Conservation (phyloP, 2,329 filamentous ascomycete species). For the Cladosporium phlei region DNA sequence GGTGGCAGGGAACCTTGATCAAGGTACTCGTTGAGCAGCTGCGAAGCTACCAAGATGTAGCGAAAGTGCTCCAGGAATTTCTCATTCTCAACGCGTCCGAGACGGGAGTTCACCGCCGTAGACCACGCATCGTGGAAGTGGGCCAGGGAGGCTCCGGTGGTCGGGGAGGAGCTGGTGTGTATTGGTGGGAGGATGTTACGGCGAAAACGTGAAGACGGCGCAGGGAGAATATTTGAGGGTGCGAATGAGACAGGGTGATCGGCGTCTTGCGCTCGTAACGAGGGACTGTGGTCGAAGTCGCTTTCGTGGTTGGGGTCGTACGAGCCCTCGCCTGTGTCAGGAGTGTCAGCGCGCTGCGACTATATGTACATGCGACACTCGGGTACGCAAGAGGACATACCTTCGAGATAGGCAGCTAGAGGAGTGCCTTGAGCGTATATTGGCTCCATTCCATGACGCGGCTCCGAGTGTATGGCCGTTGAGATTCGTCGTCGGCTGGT, state of each 20-base stretch:
- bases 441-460: constrained; percentile 65
- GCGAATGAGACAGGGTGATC: constrained; percentile 11
- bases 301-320: constrained; percentile 22
- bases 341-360: constrained; percentile 13
- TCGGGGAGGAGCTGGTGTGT: not conserved
- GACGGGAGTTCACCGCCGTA: constrained; percentile 62
- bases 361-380: not conserved
- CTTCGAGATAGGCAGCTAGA: constrained; percentile 83
- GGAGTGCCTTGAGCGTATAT: constrained; percentile 83
- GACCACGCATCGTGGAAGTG: constrained; percentile 44
- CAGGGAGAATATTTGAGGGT: constrained; percentile 3
- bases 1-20: constrained; percentile 39
- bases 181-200: constrained; percentile 17
- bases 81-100: constrained; percentile 73
- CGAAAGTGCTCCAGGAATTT: constrained; percentile 89
- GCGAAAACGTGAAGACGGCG: not conserved
- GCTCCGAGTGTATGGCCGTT: not conserved
- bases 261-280: not conserved
- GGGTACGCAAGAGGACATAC: constrained; percentile 45
- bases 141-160: constrained; percentile 2
- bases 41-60: constrained; percentile 87
- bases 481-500: constrained; percentile 4
- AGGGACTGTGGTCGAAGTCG: constrained; percentile 15
- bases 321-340: constrained; percentile 27
- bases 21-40: constrained; percentile 68